Evolutionary conservation across 2,329 filamentous ascomycete species (phyloP), one percentile per base, ranked within the genome.

Genomic region (Colletotrichum musae): DNA sequence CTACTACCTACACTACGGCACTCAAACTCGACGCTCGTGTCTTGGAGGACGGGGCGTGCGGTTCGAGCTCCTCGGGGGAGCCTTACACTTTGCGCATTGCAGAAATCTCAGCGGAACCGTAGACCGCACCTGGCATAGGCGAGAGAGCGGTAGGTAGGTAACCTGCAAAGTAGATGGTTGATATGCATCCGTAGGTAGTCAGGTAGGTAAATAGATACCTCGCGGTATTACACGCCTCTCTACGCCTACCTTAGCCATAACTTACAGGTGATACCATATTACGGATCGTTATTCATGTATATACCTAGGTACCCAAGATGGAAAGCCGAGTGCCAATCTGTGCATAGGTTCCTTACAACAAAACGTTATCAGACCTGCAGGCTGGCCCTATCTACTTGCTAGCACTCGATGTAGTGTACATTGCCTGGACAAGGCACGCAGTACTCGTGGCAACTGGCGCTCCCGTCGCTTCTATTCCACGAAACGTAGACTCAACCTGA

Each of bases 51-150:
- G 52, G 28, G 52, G 60, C 53, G 54, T 58, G 65, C 54, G 61
- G 32, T 59, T 54, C 39, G 60, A 65, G 50, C 59, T 62, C 59
- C 39, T 16, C 59, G 48, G 16, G n/a, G 24, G 50, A 24, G 39
- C 41, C 12, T 54, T 54, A 53, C 50, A 62, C 21, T 53, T 39
- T 50, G 18, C 43, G 45, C 57, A 39, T 59, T 58, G 56, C 26
- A 9, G n/a, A 47, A 16, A 47, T 47, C 45, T 18, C 18, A 50
- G 47, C n/a, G n/a, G 47, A n/a, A 50, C 10, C 12, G 1, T n/a
- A 50, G 47, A 32, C 52, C 32, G 32, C 32, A 36, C 32, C 32
- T 36, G 32, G 32, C 7, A 36, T 12, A 36, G 32, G 32, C 32
- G 32, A 54, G 13, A 21, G 43, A n/a, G 41, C 16, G 41, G 41